Evolutionary conservation across 768 basidiomycete genomes (phyloP), one percentile per base, ranked within the genome.

Genomic region (Daedaleopsis sinensis): DNA sequence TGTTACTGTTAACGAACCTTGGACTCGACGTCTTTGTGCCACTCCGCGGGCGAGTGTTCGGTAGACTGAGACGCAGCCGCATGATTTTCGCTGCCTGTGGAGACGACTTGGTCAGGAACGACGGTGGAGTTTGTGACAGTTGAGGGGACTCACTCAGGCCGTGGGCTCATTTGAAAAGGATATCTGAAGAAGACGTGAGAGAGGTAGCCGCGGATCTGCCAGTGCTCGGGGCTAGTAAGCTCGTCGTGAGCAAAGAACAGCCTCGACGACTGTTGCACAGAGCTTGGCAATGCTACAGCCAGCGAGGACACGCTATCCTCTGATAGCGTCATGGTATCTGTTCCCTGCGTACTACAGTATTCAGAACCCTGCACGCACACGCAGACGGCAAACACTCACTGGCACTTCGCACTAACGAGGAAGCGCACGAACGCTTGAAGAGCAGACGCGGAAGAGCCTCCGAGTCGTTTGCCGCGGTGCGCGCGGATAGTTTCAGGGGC

Each of bases 271-370:
- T 3, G 27, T 7, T 32, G 27, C 27, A 16, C n/a, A 35, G 46
- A 27, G 12, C 6, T 24, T 5, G 51, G 32, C 35, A 27, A 48
- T 21, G 39, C 49, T 2, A n/a, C 53, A 21, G 47, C 16, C 12
- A 52, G 55, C 39, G 59, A 39, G n/a, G 54, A 8, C 44, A 19
- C 48, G 53, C n/a, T n/a, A n/a, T n/a, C n/a, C n/a, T n/a, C n/a
- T n/a, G n/a, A n/a, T n/a, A n/a, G n/a, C n/a, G n/a, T n/a, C n/a
- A n/a, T n/a, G n/a, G n/a, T n/a, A n/a, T n/a, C n/a, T n/a, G n/a
- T n/a, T n/a, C n/a, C n/a, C n/a, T n/a, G n/a, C n/a, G n/a, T n/a
- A n/a, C n/a, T n/a, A n/a, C n/a, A n/a, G n/a, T n/a, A n/a, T n/a
- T n/a, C n/a, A n/a, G n/a, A n/a, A n/a, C n/a, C n/a, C n/a, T n/a